Base-by-base conservation (phyloP, 1,139 yeast species). In the Schwanniomyces etchellsii region DNA sequence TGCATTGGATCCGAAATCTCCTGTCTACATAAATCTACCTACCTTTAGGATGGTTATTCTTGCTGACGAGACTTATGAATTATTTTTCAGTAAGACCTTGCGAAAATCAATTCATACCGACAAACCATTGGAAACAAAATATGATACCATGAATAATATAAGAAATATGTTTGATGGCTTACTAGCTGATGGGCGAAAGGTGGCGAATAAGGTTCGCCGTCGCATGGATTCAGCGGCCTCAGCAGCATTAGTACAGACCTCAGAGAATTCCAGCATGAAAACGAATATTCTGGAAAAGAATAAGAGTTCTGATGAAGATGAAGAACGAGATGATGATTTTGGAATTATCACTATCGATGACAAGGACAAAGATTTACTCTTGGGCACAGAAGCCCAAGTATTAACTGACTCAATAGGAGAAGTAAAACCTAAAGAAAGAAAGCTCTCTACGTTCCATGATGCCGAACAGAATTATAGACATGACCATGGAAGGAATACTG, bases 21-120 rank as follows among this genome's bases (percentile, higher is more conserved):
- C 95, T 1, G 77, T 82, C 13, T 76, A 64, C 34, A 70, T 91
- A 35, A 84, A 84, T 33, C 62, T 89, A 17, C 89, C 97, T 0
- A 88, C 96, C 0, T 91, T 91, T 60, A 68, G 98, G 42, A 91
- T 91, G 98, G 94, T 91, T 13, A 64, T 91, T 3, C 65, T 91
- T 11, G 96, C 97, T 0, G 96, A 89, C 52, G 97, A 88, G 48
- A 84, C 96, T 0, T 81, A 88, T 43, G 97, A 91, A 51, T 62
- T 82, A 25, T 75, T 89, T 41, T 91, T 91, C 55, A 70, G 85
- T 22, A 61, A 66, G 16, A 82, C 89, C 1, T 65, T 81, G 28
- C 70, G 81, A 32, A 55, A 65, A 5, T 74, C 94, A 0, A 70
- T 88, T 30, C 86, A 82, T 45, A 64, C 88, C 24, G 74, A 77